Evolutionary conservation across 148 eudicot genomes (phyloP).

Genomic region (Dysphania ambrosioides): DNA sequence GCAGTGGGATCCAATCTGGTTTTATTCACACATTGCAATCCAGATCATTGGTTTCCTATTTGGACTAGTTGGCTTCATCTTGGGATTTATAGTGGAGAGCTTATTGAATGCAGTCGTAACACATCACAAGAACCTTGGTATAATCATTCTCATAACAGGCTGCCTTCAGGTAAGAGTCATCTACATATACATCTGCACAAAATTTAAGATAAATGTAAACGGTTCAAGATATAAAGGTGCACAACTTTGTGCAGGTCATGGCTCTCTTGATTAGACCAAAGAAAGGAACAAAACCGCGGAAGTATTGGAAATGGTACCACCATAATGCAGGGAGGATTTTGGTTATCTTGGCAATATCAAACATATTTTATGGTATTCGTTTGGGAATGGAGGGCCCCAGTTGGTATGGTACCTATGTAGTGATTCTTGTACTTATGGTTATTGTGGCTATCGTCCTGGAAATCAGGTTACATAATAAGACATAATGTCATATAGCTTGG

Average conservation of each 20-base stretch:
- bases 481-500: slow-evolving; percentile 25
- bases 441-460: slow-evolving; percentile 41
- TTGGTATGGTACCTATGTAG: slow-evolving; percentile 67
- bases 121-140: slow-evolving; percentile 61
- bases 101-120: slow-evolving; percentile 35
- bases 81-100: slow-evolving; percentile 55
- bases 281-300: slow-evolving; percentile 57
- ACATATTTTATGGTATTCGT: slow-evolving; percentile 72
- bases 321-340: slow-evolving; percentile 55
- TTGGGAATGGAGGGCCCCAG: slow-evolving; percentile 54
- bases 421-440: slow-evolving; percentile 38
- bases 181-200: background rate
- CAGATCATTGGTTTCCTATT: slow-evolving; percentile 53
- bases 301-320: slow-evolving; percentile 94
- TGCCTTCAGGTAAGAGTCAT: slow-evolving; percentile 61
- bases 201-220: background rate
- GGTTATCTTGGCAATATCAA: slow-evolving; percentile 47
- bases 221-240: background rate
- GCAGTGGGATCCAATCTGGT: slow-evolving; percentile 81
- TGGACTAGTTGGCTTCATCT: slow-evolving; percentile 57
- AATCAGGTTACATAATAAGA: slow-evolving; percentile 42
- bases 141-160: slow-evolving; percentile 51
- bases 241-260: slow-evolving; percentile 38
- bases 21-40: slow-evolving; percentile 55
- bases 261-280: slow-evolving; percentile 71